Base-by-base conservation (phyloP, 441 rosid genomes). In the Jatropha multifida region DNA sequence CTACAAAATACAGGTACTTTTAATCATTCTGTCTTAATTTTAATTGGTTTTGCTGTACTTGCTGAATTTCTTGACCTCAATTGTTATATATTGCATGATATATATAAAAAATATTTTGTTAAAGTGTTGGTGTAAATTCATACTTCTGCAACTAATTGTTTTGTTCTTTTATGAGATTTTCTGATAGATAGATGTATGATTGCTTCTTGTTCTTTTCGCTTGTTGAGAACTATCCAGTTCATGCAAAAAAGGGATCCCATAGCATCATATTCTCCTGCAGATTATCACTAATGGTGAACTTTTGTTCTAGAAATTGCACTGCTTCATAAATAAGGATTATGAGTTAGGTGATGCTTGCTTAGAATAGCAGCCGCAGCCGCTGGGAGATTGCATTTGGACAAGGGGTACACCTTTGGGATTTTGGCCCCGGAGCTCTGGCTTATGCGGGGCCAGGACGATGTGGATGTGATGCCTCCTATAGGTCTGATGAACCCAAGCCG, bases 21-120 rank as follows among this genome's bases (percentile, higher is more conserved):
- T 44, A 7, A 44, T 44, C 44, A 46, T 38, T n/a, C 23, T n/a
- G 46, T 56, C 26, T 56, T 74, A 46, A 41, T 56, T 64, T 51
- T 64, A 63, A 67, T 56, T 23, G 44, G 18, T 56, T 74, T 55
- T 65, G 17, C 46, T 75, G 68, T 60, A 75, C 26, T 60, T 59
- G 23, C 73, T 38, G 55, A 60, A 10, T 61, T 12, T 69, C 46
- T 56, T 56, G 20, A 41, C 41, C 56, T 74, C 71, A 66, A 41
- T 55, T 56, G 66, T 58, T 18, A 26, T 65, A 11, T 27, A 32
- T 68, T 61, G 52, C 56, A 68, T 60, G 2, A 56, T 73, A 46
- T 68, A 49, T 18, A 46, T 46, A 18, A 65, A 69, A 48, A 48
- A 5, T 26, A 58, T 26, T 44, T 68, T 74, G 65, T 67, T 54